A percentile compares a stretch with the other conserved stretches of the same genome.
These are phyloP conservation scores for Phalaenopsis equestris DNA, from an alignment of 106 monocot species.

Conservation along the genomic window DNA sequence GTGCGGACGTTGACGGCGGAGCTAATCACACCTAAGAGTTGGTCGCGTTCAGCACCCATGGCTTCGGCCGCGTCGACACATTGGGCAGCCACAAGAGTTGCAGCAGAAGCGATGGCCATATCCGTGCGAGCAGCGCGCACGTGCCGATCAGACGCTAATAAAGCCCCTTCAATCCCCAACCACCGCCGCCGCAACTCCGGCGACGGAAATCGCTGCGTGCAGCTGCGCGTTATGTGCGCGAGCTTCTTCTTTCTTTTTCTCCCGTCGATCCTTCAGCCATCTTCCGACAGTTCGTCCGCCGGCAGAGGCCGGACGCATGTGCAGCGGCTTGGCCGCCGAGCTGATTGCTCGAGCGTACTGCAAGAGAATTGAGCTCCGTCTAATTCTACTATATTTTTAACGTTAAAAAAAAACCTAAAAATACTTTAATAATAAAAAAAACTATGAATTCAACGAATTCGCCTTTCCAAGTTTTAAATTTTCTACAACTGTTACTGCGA, in stretches of 20 bases:
- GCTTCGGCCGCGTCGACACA: constrained; percentile 80
- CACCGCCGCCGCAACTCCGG: constrained; percentile 78
- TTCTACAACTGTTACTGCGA: too few relatives aligned
- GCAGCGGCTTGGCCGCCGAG: neutral
- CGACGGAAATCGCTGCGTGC: constrained; percentile 86
- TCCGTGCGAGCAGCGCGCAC: constrained; percentile 52
- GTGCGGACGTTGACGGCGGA: constrained; percentile 72
- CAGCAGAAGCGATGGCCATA: constrained; percentile 76
- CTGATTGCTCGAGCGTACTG: constrained; percentile 32
- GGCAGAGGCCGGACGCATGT: neutral
- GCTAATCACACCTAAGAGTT: constrained; percentile 52
- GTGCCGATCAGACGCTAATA: constrained; percentile 31
- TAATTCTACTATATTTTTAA: too few relatives aligned
- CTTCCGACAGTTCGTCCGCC: constrained; percentile 59
- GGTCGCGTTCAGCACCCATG: constrained; percentile 74
- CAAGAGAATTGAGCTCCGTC: neutral
- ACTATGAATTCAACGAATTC: too few relatives aligned
- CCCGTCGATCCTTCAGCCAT: constrained; percentile 85
- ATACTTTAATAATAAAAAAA: too few relatives aligned
- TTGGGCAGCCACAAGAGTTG: constrained; percentile 77
- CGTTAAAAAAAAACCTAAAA: too few relatives aligned
- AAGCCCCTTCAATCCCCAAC: constrained; percentile 41
- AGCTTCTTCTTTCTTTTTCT: constrained; percentile 87
- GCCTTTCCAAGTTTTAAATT: too few relatives aligned
- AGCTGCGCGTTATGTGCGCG: constrained; percentile 85